Percentiles rank a stretch among this genome's conserved stretches.
phyloP scores from a whole-genome alignment of 768 basidiomycete genomes.

The Mrakia blollopis region DNA sequence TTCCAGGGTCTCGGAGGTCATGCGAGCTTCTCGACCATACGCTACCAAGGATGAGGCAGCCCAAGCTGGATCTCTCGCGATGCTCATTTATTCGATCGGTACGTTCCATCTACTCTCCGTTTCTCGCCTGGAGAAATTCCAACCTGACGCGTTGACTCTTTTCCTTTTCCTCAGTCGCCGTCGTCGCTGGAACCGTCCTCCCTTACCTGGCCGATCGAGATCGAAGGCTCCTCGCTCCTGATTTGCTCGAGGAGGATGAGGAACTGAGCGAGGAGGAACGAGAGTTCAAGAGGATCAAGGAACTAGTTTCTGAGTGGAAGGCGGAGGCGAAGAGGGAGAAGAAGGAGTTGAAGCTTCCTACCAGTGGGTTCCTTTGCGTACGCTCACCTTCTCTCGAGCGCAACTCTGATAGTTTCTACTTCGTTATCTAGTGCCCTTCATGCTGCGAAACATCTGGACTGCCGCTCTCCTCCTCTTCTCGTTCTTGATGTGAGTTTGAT shows the following conservation, averaged over 20 bases:
- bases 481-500: conserved; percentile 53
- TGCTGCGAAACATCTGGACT: conserved; percentile 90
- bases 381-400: not conserved
- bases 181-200: conserved; percentile 70
- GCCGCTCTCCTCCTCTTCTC: conserved; percentile 77
- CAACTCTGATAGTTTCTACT: not conserved
- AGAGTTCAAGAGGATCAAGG: conserved; percentile 64
- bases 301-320: conserved; percentile 73
- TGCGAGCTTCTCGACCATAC: conserved; percentile 64
- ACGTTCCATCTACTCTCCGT: not conserved
- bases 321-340: conserved; percentile 69
- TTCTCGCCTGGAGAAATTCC: not conserved
- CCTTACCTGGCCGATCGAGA: conserved; percentile 80
- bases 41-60: conserved; percentile 68
- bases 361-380: conserved; percentile 47
- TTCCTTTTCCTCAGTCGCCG: conserved; percentile 63
- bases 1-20: conserved; percentile 68
- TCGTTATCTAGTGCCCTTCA: conserved; percentile 60
- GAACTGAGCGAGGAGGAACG: conserved; percentile 65
- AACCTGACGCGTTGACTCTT: not conserved
- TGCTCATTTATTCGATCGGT: conserved; percentile 89
- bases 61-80: conserved; percentile 76
- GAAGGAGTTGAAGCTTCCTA: conserved; percentile 68
- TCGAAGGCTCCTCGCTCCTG: conserved; percentile 64
- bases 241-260: conserved; percentile 44